Evolutionary conservation across 2,329 filamentous ascomycete genomes (phyloP), one percentile per base, ranked within the genome.

Genomic region (Talaromyces sp.): DNA sequence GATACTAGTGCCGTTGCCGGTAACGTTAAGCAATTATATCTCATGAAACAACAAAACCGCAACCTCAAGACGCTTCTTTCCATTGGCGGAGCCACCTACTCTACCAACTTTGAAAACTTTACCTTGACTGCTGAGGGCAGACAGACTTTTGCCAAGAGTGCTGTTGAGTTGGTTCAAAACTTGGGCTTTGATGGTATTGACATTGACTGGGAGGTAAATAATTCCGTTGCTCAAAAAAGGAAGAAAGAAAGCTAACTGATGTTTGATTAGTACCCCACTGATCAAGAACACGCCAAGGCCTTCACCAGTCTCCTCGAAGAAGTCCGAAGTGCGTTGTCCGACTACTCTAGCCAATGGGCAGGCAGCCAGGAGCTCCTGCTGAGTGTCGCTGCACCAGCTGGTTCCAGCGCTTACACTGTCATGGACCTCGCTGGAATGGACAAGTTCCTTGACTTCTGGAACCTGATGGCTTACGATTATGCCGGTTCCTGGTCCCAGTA

Each of bases 51-150:
- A 75, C 77, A 81, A 65, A 85, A 95, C 71, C 85, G 90, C 21
- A 85, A 89, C 56, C 75, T 95, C 60, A 95, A 95, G 74, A 81
- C 88, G 3, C 81, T 96, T 11, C 83, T 97, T 4, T 92, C 88
- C 58, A 90, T 95, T 61, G 91, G 91, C 46, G 91, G 91, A n/a
- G 94, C 88, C 85, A 89, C 85, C 0, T 89, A 88, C 72, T 88
- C 86, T 2, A 73, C 83, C 73, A 92, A 93, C 76, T 93, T 96
- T 75, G 79, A 82, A 1, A 76, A 72, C 19, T 89, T 90, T 0
- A 85, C 85, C 0, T 82, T 82, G 1, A 87, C 85, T 0, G 77
- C 80, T 0, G 74, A 77, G 1, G 84, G 86, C 3, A 82, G 89
- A 5, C 75, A 77, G 64, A 81, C 63, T 3, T 93, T 94, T 68